phyloP scores from a whole-genome alignment of 2,329 filamentous ascomycete species.

The Ophiostoma tasmaniense region DNA sequence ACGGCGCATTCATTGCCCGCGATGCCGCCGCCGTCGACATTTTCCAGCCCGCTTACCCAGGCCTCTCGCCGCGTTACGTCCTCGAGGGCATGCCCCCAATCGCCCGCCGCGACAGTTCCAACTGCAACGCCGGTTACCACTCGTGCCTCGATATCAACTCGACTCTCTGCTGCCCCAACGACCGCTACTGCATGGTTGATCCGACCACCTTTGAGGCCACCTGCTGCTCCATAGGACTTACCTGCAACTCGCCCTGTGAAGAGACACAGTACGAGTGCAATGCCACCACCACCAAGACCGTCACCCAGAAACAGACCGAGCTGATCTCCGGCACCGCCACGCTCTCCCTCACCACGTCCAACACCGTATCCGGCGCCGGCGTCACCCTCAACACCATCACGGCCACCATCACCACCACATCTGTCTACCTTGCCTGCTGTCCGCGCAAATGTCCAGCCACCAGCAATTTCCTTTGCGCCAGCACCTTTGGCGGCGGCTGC shows the following conservation, averaged over 20 bases:
- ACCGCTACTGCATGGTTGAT: constrained; percentile 28
- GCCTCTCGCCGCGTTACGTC: constrained; percentile 13
- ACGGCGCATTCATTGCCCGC: constrained; percentile 1
- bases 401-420: constrained; percentile 23
- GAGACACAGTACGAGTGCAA: constrained; percentile 26
- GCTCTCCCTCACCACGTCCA: background rate
- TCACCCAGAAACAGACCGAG: constrained; percentile 21
- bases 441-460: constrained; percentile 33
- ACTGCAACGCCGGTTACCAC: constrained; percentile 18
- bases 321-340: background rate
- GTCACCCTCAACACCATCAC: constrained; percentile 22
- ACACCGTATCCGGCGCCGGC: constrained; percentile 16
- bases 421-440: constrained; percentile 31
- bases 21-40: background rate
- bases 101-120: constrained; percentile 12
- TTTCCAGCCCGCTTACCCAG: background rate
- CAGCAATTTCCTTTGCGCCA: constrained; percentile 38
- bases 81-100: constrained; percentile 11
- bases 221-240: constrained; percentile 29
- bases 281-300: constrained; percentile 21
- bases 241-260: constrained; percentile 28
- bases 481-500: constrained; percentile 39
- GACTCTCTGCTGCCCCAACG: constrained; percentile 24
- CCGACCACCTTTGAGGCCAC: constrained; percentile 17
- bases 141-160: constrained; percentile 25